Conservation (phyloP, 345 rosid species). For the Psidium guajava region DNA sequence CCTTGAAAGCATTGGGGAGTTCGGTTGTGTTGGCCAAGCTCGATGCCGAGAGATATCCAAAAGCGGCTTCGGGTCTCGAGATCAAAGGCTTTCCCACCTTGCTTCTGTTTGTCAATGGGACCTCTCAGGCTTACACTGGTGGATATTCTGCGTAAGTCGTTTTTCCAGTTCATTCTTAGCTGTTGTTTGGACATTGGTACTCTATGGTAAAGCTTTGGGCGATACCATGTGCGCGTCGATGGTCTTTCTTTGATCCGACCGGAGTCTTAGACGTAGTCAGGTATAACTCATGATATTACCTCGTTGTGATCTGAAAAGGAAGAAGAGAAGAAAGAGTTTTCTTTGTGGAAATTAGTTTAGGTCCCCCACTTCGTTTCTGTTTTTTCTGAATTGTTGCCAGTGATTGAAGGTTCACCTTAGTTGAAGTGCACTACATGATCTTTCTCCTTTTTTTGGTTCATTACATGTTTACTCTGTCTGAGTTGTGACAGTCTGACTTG, state of each 20-base stretch:
- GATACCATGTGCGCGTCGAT: background rate
- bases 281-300: background rate
- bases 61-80: slow-evolving; percentile 47
- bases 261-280: background rate
- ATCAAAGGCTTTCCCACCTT: slow-evolving; percentile 78
- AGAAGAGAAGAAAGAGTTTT: background rate
- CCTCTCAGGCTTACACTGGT: slow-evolving; percentile 51
- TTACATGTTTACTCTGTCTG: background rate
- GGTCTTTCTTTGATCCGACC: background rate
- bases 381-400: background rate
- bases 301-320: background rate
- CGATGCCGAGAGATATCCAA: slow-evolving; percentile 69
- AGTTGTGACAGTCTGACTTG: background rate
- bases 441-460: background rate
- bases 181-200: background rate
- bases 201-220: background rate
- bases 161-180: background rate
- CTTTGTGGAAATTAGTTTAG: background rate
- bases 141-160: slow-evolving; percentile 65
- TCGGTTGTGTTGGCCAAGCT: slow-evolving; percentile 67
- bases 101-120: slow-evolving; percentile 69
- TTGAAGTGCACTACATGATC: background rate
- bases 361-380: background rate
- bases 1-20: slow-evolving; percentile 52
- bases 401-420: background rate